phyloP scores from a whole-genome alignment of 1,139 yeast species.

The Groenewaldozyma sp. region DNA sequence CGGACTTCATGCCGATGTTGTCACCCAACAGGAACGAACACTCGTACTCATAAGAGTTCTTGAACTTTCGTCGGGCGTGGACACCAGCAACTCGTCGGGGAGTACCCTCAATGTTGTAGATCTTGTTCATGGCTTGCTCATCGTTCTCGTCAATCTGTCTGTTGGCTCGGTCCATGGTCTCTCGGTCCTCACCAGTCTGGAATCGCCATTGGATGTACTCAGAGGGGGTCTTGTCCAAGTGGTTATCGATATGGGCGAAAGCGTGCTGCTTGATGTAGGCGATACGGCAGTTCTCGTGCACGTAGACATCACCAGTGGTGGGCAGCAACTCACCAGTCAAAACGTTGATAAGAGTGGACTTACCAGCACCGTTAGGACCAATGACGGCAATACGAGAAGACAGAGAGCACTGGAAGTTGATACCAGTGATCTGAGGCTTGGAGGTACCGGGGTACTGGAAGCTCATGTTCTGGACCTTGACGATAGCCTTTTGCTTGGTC shows the following conservation, averaged over 20 bases:
- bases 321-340: slow-evolving; percentile 99
- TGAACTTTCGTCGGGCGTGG: slow-evolving; percentile 98
- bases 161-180: slow-evolving; percentile 99
- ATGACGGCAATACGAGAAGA: slow-evolving; percentile 99
- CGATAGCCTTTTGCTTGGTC: slow-evolving; percentile 99
- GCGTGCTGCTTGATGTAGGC: slow-evolving; percentile 99
- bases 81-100: slow-evolving; percentile 95
- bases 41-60: slow-evolving; percentile 99
- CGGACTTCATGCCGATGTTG: slow-evolving; percentile 96
- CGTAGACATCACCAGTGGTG: slow-evolving; percentile 96
- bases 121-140: slow-evolving; percentile 98
- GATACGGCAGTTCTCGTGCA: slow-evolving; percentile 98
- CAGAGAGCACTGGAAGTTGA: slow-evolving; percentile 96
- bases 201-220: slow-evolving; percentile 99
- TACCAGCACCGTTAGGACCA: slow-evolving; percentile 99
- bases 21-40: slow-evolving; percentile 96
- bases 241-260: slow-evolving; percentile 97
- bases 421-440: slow-evolving; percentile 85
- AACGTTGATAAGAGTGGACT: slow-evolving; percentile 95
- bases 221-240: slow-evolving; percentile 98
- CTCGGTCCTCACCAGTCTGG: slow-evolving; percentile 99
- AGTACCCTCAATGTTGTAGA: slow-evolving; percentile 97
- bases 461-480: slow-evolving; percentile 90
- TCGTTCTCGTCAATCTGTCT: slow-evolving; percentile 96
- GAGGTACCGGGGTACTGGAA: slow-evolving; percentile 99